Base-by-base conservation (phyloP, 1,139 yeast species). In the Suhomyces wounanorum region DNA sequence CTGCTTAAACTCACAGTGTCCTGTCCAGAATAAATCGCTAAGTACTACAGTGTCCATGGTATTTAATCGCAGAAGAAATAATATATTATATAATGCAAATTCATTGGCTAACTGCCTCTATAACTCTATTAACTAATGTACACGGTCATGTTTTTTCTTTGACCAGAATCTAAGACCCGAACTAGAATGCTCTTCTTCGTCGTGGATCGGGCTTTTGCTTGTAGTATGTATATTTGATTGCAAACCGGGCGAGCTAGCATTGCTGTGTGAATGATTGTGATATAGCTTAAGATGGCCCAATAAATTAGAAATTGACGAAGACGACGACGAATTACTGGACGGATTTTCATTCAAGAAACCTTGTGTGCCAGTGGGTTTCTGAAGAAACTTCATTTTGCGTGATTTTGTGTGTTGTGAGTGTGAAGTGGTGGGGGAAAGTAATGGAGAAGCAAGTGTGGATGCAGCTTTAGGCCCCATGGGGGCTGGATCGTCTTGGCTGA, bases 261-360 rank as follows among this genome's bases (percentile, higher is more conserved):
- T 48, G 40, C 41, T 35, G 25, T 43, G 43, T 21, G 53, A 36
- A 25, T 51, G 50, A 38, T 44, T 38, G 42, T 49, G 51, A 45
- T 55, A 51, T 18, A 56, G 30, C 52, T 66, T 68, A 45, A 69
- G 59, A 47, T 69, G 72, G 16, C 70, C 70, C 48, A 69, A 59
- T 30, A 70, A 51, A 52, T 63, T 68, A 14, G 69, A 56, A 14
- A 68, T 52, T 8, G 73, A 63, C 8, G 64, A 54, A 11, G 69
- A 55, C 2, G 69, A 60, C n/a, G 57, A 52, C 30, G 53, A 47
- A 33, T 48, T 50, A 31, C 51, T 40, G 30, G 53, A 50, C 0
- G 44, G 25, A 30, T 42, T 40, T 10, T 50, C 50, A 21, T 45
- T 35, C 40, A 44, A 13, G 8, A 42, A 16, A 13, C 30, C 23